Evolutionary conservation across 768 basidiomycete species (phyloP), one percentile per base, ranked within the genome.

Genomic region (Mycena floridula): DNA sequence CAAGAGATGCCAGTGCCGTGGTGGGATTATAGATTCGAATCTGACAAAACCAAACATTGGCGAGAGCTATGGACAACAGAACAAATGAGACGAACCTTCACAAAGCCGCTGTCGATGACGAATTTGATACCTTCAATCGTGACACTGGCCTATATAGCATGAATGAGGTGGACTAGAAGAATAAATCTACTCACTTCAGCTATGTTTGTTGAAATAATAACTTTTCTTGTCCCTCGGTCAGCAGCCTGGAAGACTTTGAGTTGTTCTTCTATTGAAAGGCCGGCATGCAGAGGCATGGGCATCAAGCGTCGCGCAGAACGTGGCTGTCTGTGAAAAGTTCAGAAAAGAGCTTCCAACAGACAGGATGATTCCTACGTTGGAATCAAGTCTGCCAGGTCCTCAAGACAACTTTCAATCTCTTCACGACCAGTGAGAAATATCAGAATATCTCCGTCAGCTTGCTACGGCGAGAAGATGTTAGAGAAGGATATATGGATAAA

Each of bases 121-220:
- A 83, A 98, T 52, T 85, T 86, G 49, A 98, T 83, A 3, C 94
- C 93, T 32, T 97, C 91, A 45, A 99, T 97, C 1, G 96, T 99
- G 20, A 99, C 87, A 58, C 89, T 93, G 13, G 96, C 94, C 89
- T 90, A 46, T 38, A 27, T 20, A 4, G 11, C 5, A 23, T 7
- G 9, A 44, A 15, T 20, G 22, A 36, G n/a, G 40, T 8, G 32
- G 6, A 25, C 8, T 22, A 32, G 24, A 38, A 27, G 35, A 26
- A 16, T 15, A 38, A 20, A 41, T 27, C 15, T 21, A 42, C 64
- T 20, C 50, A 85, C 88, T 65, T 99, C 96, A 13, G 96, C 96
- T 40, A 98, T 94, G 59, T 99, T 99, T 0, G 96, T 99, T 3
- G 89, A 76, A 23, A 96, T 77, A 42, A 99, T 82, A 42, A 96